phyloP scores from a whole-genome alignment of 495 filamentous ascomycete genomes.

The Aspergillus baeticus region DNA sequence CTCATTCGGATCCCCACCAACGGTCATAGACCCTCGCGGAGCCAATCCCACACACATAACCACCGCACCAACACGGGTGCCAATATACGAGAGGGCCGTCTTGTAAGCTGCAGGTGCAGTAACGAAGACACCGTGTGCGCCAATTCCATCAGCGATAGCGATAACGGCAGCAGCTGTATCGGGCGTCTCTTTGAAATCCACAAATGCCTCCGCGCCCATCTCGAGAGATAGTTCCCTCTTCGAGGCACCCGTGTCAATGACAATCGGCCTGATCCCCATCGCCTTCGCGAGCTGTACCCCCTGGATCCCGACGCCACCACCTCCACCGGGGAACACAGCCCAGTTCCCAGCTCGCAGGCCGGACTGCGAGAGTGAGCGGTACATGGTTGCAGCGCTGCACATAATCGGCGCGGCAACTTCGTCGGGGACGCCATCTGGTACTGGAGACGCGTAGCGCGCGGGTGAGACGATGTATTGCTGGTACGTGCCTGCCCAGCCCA shows the following conservation, averaged over 20 bases:
- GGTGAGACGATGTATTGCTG: slow-evolving; percentile 65
- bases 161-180: slow-evolving; percentile 37
- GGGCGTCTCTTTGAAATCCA: slow-evolving; percentile 43
- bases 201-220: slow-evolving; percentile 53
- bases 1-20: slow-evolving; percentile 42
- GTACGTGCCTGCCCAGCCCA: slow-evolving; percentile 51
- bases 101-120: slow-evolving; percentile 43
- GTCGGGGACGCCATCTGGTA: slow-evolving; percentile 57
- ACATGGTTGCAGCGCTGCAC: slow-evolving; percentile 57
- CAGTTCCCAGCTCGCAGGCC: slow-evolving; percentile 56
- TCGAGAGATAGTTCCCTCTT: slow-evolving; percentile 40
- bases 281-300: slow-evolving; percentile 59
- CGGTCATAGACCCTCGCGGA: slow-evolving; percentile 23
- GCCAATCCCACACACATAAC: slow-evolving; percentile 18
- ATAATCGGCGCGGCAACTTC: slow-evolving; percentile 61
- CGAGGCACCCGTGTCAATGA: slow-evolving; percentile 42
- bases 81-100: neutral
- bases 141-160: slow-evolving; percentile 40
- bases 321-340: slow-evolving; percentile 52
- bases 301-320: slow-evolving; percentile 65
- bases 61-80: slow-evolving; percentile 29
- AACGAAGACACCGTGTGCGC: slow-evolving; percentile 47
- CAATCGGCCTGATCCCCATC: slow-evolving; percentile 53
- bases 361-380: slow-evolving; percentile 52
- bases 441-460: slow-evolving; percentile 62